phyloP scores from a whole-genome alignment of 2,329 filamentous ascomycete species.

The Ambrosiella xylebori region DNA sequence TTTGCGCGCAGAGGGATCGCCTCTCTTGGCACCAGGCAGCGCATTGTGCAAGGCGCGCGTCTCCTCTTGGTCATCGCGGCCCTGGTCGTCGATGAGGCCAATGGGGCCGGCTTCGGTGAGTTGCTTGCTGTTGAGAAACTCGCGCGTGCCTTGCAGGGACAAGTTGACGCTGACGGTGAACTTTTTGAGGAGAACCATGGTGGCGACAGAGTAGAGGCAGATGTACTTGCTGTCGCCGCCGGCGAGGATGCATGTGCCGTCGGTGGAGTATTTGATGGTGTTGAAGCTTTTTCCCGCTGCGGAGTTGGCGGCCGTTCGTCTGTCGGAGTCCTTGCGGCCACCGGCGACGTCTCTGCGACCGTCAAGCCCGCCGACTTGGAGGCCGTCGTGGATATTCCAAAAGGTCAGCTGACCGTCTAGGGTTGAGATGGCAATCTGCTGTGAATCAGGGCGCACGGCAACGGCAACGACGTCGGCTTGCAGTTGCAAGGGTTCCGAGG shows the following conservation, averaged over 20 bases:
- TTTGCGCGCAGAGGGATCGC: conserved; percentile 63
- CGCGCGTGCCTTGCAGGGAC: conserved; percentile 89
- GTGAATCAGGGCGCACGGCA: conserved; percentile 73
- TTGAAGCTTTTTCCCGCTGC: conserved; percentile 81
- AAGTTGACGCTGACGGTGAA: conserved; percentile 91
- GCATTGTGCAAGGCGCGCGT: conserved; percentile 76
- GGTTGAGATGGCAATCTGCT: conserved; percentile 80
- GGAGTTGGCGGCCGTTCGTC: conserved; percentile 78
- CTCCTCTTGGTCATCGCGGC: conserved; percentile 42
- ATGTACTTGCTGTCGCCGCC: conserved; percentile 98
- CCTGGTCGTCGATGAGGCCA: conserved; percentile 66
- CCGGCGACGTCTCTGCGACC: conserved; percentile 85
- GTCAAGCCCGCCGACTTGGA: conserved; percentile 73
- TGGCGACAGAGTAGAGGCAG: conserved; percentile 86
- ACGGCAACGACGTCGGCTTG: conserved; percentile 82
- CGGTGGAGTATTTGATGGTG: conserved; percentile 76
- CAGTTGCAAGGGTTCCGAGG: conserved; percentile 80
- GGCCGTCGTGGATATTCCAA: conserved; percentile 78
- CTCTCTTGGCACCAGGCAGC: conserved; percentile 69
- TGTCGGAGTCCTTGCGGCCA: conserved; percentile 73
- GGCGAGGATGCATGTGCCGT: conserved; percentile 78
- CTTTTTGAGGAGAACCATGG: conserved; percentile 82
- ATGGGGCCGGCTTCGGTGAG: conserved; percentile 79
- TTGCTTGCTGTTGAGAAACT: conserved; percentile 84
- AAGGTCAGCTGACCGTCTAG: conserved; percentile 89